Base-by-base conservation (phyloP, 257 asterid species). In the Oldenlandia corymbosa region DNA sequence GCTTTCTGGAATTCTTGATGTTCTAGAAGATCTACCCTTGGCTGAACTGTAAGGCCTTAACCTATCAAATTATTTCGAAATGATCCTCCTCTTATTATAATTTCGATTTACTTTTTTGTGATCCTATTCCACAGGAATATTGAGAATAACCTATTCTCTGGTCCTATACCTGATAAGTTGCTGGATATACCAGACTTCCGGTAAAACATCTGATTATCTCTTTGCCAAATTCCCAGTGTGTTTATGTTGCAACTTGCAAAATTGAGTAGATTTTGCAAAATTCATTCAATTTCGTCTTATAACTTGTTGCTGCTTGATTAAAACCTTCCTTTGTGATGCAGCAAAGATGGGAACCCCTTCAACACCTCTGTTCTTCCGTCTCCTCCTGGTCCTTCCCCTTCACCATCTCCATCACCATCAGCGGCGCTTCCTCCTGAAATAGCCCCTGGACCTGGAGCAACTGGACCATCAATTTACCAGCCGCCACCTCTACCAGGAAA, bases 131-230 rank as follows among this genome's bases (percentile, higher is more conserved):
- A 37, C 89, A 92, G 99, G 79, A 80, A 85, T 76, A 68, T 92
- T 24, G 96, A 81, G 77, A 89, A 92, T 66, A 92, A 92, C 77
- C 79, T 84, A 66, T 92, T 92, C 80, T 89, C 96, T 24, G 99
- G 99, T 56, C 97, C 99, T 28, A 81, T 92, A 72, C 99, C 99
- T 1, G 67, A 27, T 17, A 81, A 76, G 48, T 71, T 92, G 81
- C 77, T 82, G 49, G 69, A 10, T 42, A 77, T 92, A 52, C 99
- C 96, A 6, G 70, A 52, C 81, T 92, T 92, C 95, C 87, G 97
- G 99, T 92, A 50, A 60, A 51, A 61, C 30, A 23, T 37, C 41
- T 52, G 24, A 66, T 60, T 70, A 20, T 14, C 50, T 42, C 27
- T 71, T n/a, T 47, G 47, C 39, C 51, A 51, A 23, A 31, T n/a